These are phyloP conservation scores for Trichoderma cornu-damae DNA, from an alignment of 2,329 filamentous ascomycete genomes.

Conservation along the genomic window DNA sequence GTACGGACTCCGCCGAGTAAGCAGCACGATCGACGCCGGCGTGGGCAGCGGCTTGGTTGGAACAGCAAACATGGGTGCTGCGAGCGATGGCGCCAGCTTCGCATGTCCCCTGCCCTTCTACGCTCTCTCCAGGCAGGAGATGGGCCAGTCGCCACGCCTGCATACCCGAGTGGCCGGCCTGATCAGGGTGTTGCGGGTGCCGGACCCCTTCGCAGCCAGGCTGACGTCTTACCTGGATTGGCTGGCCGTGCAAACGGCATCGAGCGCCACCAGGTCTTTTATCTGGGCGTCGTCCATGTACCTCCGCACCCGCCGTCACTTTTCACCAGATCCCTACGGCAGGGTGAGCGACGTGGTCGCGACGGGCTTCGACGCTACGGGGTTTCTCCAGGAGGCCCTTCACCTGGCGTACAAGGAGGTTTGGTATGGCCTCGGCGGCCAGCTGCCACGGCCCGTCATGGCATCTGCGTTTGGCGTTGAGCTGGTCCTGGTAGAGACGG, in stretches of 20 bases:
- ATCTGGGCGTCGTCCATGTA: constrained; percentile 31
- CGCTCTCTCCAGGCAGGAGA: constrained; percentile 21
- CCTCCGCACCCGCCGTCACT: constrained; percentile 27
- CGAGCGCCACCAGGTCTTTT: constrained; percentile 26
- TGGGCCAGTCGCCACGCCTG: constrained; percentile 28
- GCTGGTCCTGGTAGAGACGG: not conserved
- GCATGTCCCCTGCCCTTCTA: constrained; percentile 19
- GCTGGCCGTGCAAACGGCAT: constrained; percentile 26
- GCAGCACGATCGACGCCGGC: constrained; percentile 13
- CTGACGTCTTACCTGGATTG: constrained; percentile 32
- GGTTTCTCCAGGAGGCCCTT: constrained; percentile 29
- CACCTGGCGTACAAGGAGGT: constrained; percentile 30
- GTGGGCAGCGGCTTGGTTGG: constrained; percentile 1
- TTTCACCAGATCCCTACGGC: constrained; percentile 10
- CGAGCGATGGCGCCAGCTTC: not conserved
- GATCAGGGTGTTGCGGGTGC: constrained; percentile 27
- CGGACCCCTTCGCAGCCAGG: constrained; percentile 19
- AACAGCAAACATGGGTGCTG: not conserved
- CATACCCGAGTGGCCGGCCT: constrained; percentile 30
- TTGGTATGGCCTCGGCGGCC: constrained; percentile 27
- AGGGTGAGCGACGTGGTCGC: constrained; percentile 5
- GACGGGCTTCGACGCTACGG: constrained; percentile 26
- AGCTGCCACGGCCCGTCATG: constrained; percentile 31
- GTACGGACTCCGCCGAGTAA: constrained; percentile 24
- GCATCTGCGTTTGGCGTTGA: constrained; percentile 23